Percentiles rank a stretch among this genome's conserved stretches.
phyloP scores from a whole-genome alignment of 345 rosid genomes.

The Populus deltoides region DNA sequence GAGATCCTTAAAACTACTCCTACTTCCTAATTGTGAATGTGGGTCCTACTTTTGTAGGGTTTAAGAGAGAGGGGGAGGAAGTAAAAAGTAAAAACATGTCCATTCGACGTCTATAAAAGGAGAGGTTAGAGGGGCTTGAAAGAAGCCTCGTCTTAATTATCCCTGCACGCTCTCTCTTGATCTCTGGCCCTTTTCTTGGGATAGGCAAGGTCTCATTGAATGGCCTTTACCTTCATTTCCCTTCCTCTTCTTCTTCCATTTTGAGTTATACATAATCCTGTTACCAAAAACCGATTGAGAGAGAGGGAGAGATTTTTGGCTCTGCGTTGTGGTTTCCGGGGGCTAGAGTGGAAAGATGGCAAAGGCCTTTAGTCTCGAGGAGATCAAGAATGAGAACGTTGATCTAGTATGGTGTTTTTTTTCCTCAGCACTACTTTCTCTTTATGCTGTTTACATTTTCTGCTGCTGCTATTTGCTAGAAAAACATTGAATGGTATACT shows the following conservation, averaged over 20 bases:
- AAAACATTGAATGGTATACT: not conserved
- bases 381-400: slow-evolving; percentile 29
- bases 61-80: not conserved
- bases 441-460: not conserved
- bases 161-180: not conserved
- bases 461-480: no score
- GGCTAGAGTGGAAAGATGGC: not conserved
- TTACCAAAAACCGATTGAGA: not conserved
- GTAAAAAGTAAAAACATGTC: not conserved
- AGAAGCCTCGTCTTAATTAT: not conserved
- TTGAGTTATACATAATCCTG: not conserved
- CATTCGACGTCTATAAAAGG: slow-evolving; percentile 3
- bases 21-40: not conserved
- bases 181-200: slow-evolving; percentile 18
- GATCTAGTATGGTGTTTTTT: slow-evolving; percentile 17
- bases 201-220: slow-evolving; percentile 23
- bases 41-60: not conserved
- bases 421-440: not conserved
- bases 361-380: slow-evolving; percentile 20
- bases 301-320: not conserved
- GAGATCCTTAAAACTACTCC: no score
- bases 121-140: not conserved
- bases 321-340: not conserved
- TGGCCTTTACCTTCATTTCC: slow-evolving; percentile 1
- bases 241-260: not conserved